These are phyloP conservation scores for Paralagenidium karlingii DNA, from an alignment of 352 stramenopile species.

Conservation along the genomic window DNA sequence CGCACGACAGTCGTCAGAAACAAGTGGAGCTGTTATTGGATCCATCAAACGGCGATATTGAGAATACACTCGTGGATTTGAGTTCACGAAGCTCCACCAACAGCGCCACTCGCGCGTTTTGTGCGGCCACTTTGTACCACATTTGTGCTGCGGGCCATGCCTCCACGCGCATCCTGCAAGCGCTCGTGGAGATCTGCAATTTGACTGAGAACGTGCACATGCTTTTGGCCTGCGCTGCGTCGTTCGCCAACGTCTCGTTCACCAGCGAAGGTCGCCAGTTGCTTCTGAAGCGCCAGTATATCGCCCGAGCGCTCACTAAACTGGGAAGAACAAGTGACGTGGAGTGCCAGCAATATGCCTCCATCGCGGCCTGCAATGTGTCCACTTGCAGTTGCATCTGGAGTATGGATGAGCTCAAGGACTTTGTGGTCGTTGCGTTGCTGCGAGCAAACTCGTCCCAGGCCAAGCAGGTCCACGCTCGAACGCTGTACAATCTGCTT, in stretches of 20 bases:
- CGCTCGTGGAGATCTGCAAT: constrained; percentile 56
- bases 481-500: constrained; percentile 66
- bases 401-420: constrained; percentile 58
- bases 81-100: constrained; percentile 5
- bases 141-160: constrained; percentile 42
- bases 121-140: constrained; percentile 60
- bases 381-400: constrained; percentile 55
- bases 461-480: constrained; percentile 73
- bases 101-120: constrained; percentile 43
- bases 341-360: constrained; percentile 68
- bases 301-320: constrained; percentile 56
- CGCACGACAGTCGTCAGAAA: too few species aligned
- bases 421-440: constrained; percentile 71
- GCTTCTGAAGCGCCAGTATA: constrained; percentile 24
- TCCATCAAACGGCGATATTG: too few species aligned
- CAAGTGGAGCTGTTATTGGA: too few species aligned
- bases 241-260: constrained; percentile 74
- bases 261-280: constrained; percentile 37
- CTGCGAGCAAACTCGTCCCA: constrained; percentile 63
- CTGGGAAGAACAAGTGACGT: constrained; percentile 56
- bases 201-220: constrained; percentile 53
- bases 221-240: constrained; percentile 52
- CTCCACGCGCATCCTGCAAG: constrained; percentile 35
- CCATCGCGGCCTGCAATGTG: constrained; percentile 68
- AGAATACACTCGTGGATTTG: background rate